Base-by-base conservation (phyloP, 345 rosid species). In the Dipteronia dyeriana region DNA sequence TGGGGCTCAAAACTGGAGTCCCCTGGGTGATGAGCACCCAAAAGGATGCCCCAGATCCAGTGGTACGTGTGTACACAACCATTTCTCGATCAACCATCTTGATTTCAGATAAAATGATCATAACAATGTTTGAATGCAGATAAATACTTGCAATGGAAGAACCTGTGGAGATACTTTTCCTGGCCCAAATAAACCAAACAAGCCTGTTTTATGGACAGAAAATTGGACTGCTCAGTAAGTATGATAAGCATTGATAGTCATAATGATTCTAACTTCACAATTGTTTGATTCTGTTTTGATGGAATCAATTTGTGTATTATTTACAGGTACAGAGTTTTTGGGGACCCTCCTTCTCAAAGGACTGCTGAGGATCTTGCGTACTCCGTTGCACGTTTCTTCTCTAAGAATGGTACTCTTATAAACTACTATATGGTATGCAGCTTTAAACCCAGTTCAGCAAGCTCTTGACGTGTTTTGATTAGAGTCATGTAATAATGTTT, bases 11-110 rank as follows among this genome's bases (percentile, higher is more conserved):
- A 6, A 79, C 81, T 0, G 90, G 88, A 31, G 90, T 85, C 23
- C 91, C 90, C 14, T 88, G 88, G 91, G 61, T 86, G 17, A 86
- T 88, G 87, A 86, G 90, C 90, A 84, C 79, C 87, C 88, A 86
- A 75, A 77, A 59, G 67, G 86, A 86, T 67, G 90, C 91, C 71
- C 88, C 88, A 2, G 90, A 78, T 63, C 83, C 79, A 0, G 82
- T 88, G 61, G 92, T 88, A 78, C 43, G 82, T 73, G 82, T 73
- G n/a, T 66, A 39, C 19, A 47, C 26, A 45, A 25, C 25, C 54
- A 53, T 47, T 23, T 9, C 59, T 68, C 31, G 60, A 26, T 54
- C 43, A 57, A 73, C 16, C 56, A 20, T 29, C 23, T 61, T 73
- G 45, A 14, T 19, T n/a, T 62, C 3, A 9, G 66, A 41, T 51